Percentiles rank a stretch among this genome's conserved stretches.
Evolutionary conservation across 192 early-diverging fungal species (phyloP).

Genomic region (Coemansia reversa): DNA sequence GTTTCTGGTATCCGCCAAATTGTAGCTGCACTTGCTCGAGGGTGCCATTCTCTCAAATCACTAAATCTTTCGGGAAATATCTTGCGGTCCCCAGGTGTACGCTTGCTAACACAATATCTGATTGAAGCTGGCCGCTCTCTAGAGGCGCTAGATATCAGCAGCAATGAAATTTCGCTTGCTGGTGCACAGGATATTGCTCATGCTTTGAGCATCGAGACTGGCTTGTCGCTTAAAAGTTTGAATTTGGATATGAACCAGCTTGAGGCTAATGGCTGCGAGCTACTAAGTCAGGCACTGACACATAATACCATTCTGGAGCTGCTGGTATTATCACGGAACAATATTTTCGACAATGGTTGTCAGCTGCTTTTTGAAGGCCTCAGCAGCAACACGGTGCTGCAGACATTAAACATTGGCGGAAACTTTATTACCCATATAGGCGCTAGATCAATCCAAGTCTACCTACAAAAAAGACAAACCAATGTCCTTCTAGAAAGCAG

Average conservation of each 20-base stretch:
- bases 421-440: conserved; percentile 32
- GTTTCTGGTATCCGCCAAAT: conserved; percentile 5
- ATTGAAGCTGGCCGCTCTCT: conserved; percentile 1
- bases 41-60: conserved; percentile 14
- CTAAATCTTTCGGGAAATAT: conserved; percentile 33
- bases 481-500: background rate
- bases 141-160: conserved; percentile 24
- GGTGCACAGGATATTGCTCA: conserved; percentile 16
- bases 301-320: conserved; percentile 14
- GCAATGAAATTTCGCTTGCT: conserved; percentile 21
- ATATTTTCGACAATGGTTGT: conserved; percentile 37
- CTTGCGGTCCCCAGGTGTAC: conserved; percentile 20
- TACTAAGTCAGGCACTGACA: conserved; percentile 13
- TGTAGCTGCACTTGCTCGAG: conserved; percentile 6
- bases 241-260: conserved; percentile 39
- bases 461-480: background rate
- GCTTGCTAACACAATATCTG: conserved; percentile 15
- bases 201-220: background rate
- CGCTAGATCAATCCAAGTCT: conserved; percentile 15
- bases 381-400: conserved; percentile 11
- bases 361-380: conserved; percentile 18
- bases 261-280: conserved; percentile 16
- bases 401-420: conserved; percentile 20
- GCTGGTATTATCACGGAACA: conserved; percentile 27
- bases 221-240: conserved; percentile 7